These are phyloP conservation scores for Pseudogymnoascus sp. DNA, from an alignment of 2,329 filamentous ascomycete genomes.

Conservation along the genomic window DNA sequence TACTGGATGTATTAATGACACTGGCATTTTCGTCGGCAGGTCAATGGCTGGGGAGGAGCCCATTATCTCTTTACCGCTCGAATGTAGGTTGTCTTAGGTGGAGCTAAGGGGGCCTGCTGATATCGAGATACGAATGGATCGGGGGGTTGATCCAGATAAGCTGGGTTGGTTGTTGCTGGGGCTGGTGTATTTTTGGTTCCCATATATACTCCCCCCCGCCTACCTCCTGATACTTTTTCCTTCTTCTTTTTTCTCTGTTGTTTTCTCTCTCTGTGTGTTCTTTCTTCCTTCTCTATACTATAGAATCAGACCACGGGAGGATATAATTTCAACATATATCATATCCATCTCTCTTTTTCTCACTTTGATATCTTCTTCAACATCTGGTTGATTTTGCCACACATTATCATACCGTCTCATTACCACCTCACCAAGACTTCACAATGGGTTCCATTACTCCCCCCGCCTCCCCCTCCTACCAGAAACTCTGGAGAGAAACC, in stretches of 20 bases:
- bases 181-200: neutral
- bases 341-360: neutral
- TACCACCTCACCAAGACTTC: neutral
- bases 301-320: neutral
- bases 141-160: neutral
- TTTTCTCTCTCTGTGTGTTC: neutral
- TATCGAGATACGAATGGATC: too few species aligned
- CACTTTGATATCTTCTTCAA: neutral
- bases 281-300: neutral
- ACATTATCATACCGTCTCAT: too few species aligned
- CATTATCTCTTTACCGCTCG: neutral
- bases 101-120: neutral
- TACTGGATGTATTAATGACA: neutral
- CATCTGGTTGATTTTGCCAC: too few species aligned
- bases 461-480: neutral
- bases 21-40: neutral
- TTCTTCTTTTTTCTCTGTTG: neutral
- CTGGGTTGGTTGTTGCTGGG: neutral
- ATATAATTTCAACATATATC: neutral
- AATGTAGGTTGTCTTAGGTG: neutral
- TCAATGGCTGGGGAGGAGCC: too few species aligned
- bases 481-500: constrained; percentile 23
- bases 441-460: neutral
- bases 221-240: neutral
- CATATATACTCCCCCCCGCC: neutral